Conservation (phyloP, 352 stramenopile genomes). For the Phytophthora megakarya region DNA sequence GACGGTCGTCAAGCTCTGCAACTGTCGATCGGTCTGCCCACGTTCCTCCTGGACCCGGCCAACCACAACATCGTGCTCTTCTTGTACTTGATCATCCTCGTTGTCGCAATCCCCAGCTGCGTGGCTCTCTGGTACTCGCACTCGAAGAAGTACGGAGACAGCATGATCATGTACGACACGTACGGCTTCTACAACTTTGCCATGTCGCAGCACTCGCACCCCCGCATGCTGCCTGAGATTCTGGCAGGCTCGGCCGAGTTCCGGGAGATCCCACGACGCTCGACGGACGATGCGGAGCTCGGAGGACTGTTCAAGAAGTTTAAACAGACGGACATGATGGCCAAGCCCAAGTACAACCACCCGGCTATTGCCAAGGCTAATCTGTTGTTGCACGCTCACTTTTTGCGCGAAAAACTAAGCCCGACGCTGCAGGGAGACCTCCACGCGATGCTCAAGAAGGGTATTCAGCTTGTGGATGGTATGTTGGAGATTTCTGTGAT, state of each 20-base stretch:
- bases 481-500: slow-evolving; percentile 98
- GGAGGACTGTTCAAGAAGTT: slow-evolving; percentile 73
- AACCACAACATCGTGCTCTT: slow-evolving; percentile 99
- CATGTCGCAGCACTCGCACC: slow-evolving; percentile 94
- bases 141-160: slow-evolving; percentile 99
- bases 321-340: slow-evolving; percentile 80
- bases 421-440: slow-evolving; percentile 86
- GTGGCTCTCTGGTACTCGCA: slow-evolving; percentile 96
- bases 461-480: slow-evolving; percentile 96
- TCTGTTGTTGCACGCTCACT: slow-evolving; percentile 95
- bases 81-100: slow-evolving; percentile 98
- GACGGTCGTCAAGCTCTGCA: slow-evolving; percentile 98
- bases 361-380: slow-evolving; percentile 86
- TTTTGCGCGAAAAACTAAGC: slow-evolving; percentile 89
- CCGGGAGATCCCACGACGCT: slow-evolving; percentile 76
- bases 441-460: slow-evolving; percentile 95
- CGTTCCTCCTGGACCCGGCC: slow-evolving; percentile 96
- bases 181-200: slow-evolving; percentile 99
- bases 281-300: slow-evolving; percentile 69
- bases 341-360: slow-evolving; percentile 88
- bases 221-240: slow-evolving; percentile 96
- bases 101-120: slow-evolving; percentile 96
- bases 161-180: slow-evolving; percentile 99
- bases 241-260: slow-evolving; percentile 91
- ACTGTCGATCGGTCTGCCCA: slow-evolving; percentile 95